Conservation (phyloP, 1,139 yeast genomes). For the Yamadazyma trypodendri region DNA sequence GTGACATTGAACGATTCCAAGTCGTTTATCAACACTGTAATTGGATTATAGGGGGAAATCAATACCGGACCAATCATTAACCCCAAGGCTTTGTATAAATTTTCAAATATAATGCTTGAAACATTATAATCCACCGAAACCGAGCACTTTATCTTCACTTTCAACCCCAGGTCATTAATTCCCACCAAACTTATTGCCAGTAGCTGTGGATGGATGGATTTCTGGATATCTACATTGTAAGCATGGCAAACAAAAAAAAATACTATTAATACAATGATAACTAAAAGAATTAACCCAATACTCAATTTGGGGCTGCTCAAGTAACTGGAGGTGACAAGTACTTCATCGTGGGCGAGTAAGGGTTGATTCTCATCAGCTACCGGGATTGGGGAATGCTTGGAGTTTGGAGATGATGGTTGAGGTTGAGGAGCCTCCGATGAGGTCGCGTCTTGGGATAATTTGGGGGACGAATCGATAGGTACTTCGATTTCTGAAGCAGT, state of each 20-base stretch:
- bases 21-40: constrained; percentile 11
- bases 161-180: constrained; percentile 24
- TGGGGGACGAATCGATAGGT: constrained; percentile 1
- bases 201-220: constrained; percentile 21
- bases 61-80: constrained; percentile 10
- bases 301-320: constrained; percentile 18
- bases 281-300: constrained; percentile 15
- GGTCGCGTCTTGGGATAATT: neutral
- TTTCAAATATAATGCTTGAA: constrained; percentile 19
- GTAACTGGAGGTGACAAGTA: constrained; percentile 6
- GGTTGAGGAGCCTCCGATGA: neutral
- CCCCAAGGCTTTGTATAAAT: constrained; percentile 18
- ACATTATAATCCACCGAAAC: constrained; percentile 26
- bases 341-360: constrained; percentile 7
- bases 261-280: constrained; percentile 16
- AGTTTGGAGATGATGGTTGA: constrained; percentile 4
- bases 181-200: constrained; percentile 19
- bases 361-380: constrained; percentile 13
- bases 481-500: neutral
- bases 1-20: constrained; percentile 15
- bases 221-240: constrained; percentile 18
- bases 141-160: constrained; percentile 25
- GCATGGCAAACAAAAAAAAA: constrained; percentile 20
- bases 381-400: constrained; percentile 8
- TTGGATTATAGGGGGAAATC: constrained; percentile 13